phyloP scores from a whole-genome alignment of 2,329 filamentous ascomycete species.

The Phialemoniopsis sp. region DNA sequence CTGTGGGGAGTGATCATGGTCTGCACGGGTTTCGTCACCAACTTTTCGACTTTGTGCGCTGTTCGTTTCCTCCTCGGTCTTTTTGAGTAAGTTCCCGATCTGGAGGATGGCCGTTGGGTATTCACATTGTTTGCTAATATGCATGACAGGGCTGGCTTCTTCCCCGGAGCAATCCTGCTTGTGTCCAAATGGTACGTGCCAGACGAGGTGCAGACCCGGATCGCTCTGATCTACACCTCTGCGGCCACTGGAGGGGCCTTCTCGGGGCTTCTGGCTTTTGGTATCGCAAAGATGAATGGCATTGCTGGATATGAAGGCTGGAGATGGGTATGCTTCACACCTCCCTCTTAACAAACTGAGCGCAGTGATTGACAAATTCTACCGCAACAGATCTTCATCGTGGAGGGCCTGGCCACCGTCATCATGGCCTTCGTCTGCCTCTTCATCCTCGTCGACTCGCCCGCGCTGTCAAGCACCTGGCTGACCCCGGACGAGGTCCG shows the following conservation, averaged over 20 bases:
- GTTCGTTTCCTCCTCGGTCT: constrained; percentile 33
- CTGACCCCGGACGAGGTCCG: constrained; percentile 32
- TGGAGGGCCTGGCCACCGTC: constrained; percentile 42
- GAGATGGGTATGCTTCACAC: constrained; percentile 32
- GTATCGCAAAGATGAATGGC: constrained; percentile 25
- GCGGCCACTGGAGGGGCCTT: constrained; percentile 35
- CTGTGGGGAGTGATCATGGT: constrained; percentile 33
- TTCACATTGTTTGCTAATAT: no score
- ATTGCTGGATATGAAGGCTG: constrained; percentile 24
- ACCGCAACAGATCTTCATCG: constrained; percentile 53
- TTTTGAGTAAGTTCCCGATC: constrained; percentile 26
- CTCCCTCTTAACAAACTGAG: no score
- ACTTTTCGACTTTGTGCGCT: constrained; percentile 32
- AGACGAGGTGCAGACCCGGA: constrained; percentile 19
- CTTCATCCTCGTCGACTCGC: constrained; percentile 41
- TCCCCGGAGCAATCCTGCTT: constrained; percentile 25
- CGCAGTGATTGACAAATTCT: no score
- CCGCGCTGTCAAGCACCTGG: constrained; percentile 26
- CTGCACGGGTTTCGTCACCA: constrained; percentile 27
- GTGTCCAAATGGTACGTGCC: constrained; percentile 26
- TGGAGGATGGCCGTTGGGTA: no score
- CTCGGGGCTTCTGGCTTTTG: constrained; percentile 37
- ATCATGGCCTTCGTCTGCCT: constrained; percentile 31
- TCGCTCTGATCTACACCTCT: constrained; percentile 29
- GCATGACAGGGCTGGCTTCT: constrained; percentile 20